Conservation (phyloP, 345 rosid species). For the Turritis glabra region DNA sequence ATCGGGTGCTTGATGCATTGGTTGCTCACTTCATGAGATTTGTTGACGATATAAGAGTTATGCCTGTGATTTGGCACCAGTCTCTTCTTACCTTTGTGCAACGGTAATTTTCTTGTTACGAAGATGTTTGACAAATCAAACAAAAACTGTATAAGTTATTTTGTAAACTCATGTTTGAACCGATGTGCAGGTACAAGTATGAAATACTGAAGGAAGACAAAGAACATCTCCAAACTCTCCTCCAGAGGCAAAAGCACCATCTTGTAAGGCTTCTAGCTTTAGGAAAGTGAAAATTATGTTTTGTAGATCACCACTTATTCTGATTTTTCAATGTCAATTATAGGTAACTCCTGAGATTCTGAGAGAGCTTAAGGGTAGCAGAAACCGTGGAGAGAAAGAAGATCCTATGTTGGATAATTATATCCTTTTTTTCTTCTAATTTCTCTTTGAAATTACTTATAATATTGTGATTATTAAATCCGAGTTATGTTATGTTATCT, state of each 20-base stretch:
- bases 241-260: conserved; percentile 71
- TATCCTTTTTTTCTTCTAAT: conserved; percentile 59
- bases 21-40: conserved; percentile 86
- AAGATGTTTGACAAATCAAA: background rate
- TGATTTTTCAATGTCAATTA: background rate
- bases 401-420: conserved; percentile 58
- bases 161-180: background rate
- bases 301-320: background rate
- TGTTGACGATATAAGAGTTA: conserved; percentile 64
- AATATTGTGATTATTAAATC: background rate
- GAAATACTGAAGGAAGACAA: conserved; percentile 80
- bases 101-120: conserved; percentile 48
- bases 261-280: conserved; percentile 49
- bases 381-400: conserved; percentile 85
- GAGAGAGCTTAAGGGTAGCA: conserved; percentile 74
- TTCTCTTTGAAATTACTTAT: background rate
- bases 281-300: background rate
- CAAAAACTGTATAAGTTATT: background rate
- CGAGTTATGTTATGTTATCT: conserved; percentile 22
- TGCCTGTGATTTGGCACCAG: conserved; percentile 99
- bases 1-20: conserved; percentile 78
- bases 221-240: conserved; percentile 61
- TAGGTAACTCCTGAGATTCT: conserved; percentile 86
- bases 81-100: conserved; percentile 90
- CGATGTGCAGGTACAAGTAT: conserved; percentile 74